Conservation (phyloP, 371 early-diverging fungal genomes). For the Capniomyces stellatus region DNA sequence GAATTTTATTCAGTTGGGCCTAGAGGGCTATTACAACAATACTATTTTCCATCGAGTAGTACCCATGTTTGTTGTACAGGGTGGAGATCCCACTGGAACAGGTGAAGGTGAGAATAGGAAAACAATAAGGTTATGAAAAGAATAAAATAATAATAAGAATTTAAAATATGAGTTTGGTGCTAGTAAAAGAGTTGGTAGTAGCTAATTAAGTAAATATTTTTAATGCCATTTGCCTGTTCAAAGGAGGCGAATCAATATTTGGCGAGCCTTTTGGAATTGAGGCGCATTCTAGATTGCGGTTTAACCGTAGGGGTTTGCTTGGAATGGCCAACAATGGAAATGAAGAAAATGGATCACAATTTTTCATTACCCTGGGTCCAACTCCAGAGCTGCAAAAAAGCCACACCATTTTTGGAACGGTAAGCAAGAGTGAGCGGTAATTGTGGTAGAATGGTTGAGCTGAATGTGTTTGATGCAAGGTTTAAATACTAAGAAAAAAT, state of each 20-base stretch:
- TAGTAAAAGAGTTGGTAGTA: too few relatives aligned
- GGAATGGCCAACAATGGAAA: conserved; percentile 78
- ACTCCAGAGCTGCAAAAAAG: conserved; percentile 68
- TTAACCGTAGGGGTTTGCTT: conserved; percentile 69
- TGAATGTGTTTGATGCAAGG: too few relatives aligned
- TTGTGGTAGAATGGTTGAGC: too few relatives aligned
- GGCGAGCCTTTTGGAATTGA: conserved; percentile 75
- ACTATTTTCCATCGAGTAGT: conserved; percentile 80
- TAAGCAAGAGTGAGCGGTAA: too few relatives aligned
- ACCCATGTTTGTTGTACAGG: conserved; percentile 77
- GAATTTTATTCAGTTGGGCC: conserved; percentile 81
- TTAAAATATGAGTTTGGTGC: too few relatives aligned
- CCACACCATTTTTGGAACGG: conserved; percentile 85
- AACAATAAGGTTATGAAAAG: too few relatives aligned
- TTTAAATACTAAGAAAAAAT: too few relatives aligned
- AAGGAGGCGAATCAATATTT: conserved; percentile 79
- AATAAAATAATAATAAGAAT: too few relatives aligned
- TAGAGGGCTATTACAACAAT: conserved; percentile 68
- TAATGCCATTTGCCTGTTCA: too few relatives aligned
- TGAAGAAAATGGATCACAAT: conserved; percentile 72
- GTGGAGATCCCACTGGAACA: conserved; percentile 86
- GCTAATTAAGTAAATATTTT: too few relatives aligned
- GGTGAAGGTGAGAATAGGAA: conserved; percentile 38
- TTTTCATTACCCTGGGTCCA: conserved; percentile 81
- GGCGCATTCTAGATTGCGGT: conserved; percentile 76